Percentiles rank a stretch among this genome's conserved stretches.
Evolutionary conservation across 306 rosid genomes (phyloP).

Genomic region (Cucurbita maxima): DNA sequence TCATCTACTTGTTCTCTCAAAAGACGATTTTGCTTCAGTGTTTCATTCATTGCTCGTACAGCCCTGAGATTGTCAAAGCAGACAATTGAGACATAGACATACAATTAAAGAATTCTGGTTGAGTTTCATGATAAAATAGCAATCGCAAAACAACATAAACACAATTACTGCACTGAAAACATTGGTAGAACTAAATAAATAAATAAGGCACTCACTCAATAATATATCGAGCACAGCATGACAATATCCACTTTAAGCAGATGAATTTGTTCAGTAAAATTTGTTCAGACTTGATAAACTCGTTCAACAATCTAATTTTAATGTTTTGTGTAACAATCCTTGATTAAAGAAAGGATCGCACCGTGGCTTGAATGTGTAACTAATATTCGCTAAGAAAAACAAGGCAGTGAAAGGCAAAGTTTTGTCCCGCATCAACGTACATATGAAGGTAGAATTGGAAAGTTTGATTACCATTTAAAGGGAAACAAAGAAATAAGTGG

Average conservation of each 20-base stretch:
- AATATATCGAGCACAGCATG: neutral
- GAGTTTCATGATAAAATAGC: neutral
- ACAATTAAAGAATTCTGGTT: neutral
- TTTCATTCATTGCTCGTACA: slow-evolving; percentile 95
- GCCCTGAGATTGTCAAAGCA: slow-evolving; percentile 39
- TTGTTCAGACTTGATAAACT: neutral
- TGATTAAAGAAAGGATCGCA: too few relatives aligned
- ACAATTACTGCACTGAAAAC: neutral
- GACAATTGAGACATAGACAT: neutral
- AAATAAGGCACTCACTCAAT: neutral
- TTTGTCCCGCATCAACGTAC: neutral
- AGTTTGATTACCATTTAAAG: neutral
- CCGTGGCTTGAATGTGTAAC: too few relatives aligned
- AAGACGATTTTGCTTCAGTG: slow-evolving; percentile 87
- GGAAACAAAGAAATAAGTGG: slow-evolving; percentile 6
- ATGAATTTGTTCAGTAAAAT: neutral
- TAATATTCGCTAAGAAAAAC: too few relatives aligned
- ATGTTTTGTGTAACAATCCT: neutral
- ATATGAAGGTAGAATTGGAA: neutral
- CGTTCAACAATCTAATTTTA: neutral
- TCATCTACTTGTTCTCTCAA: slow-evolving; percentile 55
- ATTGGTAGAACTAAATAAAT: neutral
- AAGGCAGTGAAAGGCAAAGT: neutral
- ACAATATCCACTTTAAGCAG: neutral
- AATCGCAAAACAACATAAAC: neutral